These are phyloP conservation scores for Colletotrichum aenigma DNA, from an alignment of 2,329 filamentous ascomycete species.

Conservation along the genomic window DNA sequence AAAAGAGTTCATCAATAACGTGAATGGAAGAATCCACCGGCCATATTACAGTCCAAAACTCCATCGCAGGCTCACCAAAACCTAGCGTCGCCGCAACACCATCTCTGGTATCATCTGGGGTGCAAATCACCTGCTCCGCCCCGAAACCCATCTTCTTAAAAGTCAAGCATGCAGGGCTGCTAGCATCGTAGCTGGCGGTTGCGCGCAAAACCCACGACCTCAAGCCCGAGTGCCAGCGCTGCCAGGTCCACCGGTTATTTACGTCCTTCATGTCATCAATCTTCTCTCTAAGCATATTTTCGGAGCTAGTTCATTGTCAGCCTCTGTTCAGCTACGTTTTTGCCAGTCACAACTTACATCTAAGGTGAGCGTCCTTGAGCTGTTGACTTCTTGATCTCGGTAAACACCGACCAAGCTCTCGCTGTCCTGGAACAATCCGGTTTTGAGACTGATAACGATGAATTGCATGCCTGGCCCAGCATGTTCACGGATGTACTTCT, in stretches of 20 bases:
- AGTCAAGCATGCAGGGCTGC: background rate
- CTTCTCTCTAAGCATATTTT: slow-evolving; percentile 3
- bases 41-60: slow-evolving; percentile 12
- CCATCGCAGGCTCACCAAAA: background rate
- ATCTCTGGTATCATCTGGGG: background rate
- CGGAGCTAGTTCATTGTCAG: slow-evolving; percentile 11
- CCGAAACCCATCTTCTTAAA: background rate
- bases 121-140: background rate
- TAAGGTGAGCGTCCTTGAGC: slow-evolving; percentile 86
- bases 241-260: background rate
- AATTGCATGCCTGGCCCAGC: slow-evolving; percentile 98
- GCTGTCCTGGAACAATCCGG: slow-evolving; percentile 93
- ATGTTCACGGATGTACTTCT: slow-evolving; percentile 94
- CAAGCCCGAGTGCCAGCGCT: background rate
- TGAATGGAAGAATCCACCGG: background rate
- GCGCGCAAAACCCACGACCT: background rate
- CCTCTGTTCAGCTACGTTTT: background rate
- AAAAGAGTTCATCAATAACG: background rate
- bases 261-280: background rate
- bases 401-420: slow-evolving; percentile 96
- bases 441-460: slow-evolving; percentile 96
- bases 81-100: background rate
- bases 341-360: slow-evolving; percentile 73
- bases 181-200: background rate
- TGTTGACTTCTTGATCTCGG: slow-evolving; percentile 92